Evolutionary conservation across 768 basidiomycete genomes (phyloP).

Genomic region (Roridomyces roridus): DNA sequence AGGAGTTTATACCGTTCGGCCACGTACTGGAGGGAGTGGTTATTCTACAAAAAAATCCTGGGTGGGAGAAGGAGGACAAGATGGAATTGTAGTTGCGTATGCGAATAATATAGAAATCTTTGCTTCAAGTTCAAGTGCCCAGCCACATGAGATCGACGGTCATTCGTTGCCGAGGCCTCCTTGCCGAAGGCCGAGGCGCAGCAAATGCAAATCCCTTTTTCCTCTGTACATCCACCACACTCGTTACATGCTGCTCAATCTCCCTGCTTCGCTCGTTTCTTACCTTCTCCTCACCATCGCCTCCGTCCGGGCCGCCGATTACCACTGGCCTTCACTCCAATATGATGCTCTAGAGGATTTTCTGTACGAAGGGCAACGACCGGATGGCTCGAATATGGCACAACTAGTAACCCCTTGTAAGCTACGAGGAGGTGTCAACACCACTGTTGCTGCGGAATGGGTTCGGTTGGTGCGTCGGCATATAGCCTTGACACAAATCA

Average conservation of each 20-base stretch:
- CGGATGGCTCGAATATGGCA: constrained; percentile 38
- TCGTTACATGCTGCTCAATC: constrained; percentile 19
- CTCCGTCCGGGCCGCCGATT: constrained; percentile 11
- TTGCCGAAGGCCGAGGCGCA: too few relatives aligned
- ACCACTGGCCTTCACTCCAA: constrained; percentile 42
- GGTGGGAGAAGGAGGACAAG: constrained; percentile 85
- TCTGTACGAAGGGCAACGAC: constrained; percentile 41
- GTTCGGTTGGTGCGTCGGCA: constrained; percentile 44
- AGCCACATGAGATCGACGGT: too few relatives aligned
- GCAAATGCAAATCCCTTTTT: neutral
- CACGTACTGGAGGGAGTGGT: constrained; percentile 93
- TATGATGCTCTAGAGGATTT: constrained; percentile 43
- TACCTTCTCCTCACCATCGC: constrained; percentile 1
- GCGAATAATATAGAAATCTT: too few relatives aligned
- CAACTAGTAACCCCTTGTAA: constrained; percentile 37
- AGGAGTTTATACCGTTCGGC: constrained; percentile 92
- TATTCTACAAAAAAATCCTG: constrained; percentile 90
- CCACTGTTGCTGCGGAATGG: constrained; percentile 47
- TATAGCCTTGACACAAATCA: too few relatives aligned
- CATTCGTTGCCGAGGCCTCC: too few relatives aligned
- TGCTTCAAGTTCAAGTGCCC: too few relatives aligned
- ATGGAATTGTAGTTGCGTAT: constrained; percentile 66
- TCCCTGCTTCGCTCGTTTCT: constrained; percentile 10
- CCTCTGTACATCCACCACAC: constrained; percentile 8
- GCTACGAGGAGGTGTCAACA: constrained; percentile 32